Evolutionary conservation across 1,284 basidiomycete species (phyloP), one percentile per base, ranked within the genome.

Genomic region (Dichomitus squalens): DNA sequence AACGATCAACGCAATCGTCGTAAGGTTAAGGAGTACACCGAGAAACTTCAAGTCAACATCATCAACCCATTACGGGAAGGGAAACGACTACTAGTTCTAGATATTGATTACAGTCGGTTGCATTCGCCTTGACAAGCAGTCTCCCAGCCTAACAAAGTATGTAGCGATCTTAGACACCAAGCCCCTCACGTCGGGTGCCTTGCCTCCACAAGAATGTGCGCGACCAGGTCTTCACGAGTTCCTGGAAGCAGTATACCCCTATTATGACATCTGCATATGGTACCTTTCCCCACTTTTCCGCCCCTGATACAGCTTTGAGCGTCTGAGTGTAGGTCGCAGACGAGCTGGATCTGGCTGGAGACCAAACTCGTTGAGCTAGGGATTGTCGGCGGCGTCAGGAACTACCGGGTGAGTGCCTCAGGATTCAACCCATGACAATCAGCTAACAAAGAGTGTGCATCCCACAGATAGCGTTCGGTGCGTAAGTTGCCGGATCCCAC

Each of bases 311-410:
- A 9, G n/a, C 21, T 7, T 49, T 23, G 29, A 40, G 35, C 27
- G 55, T 47, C 34, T 36, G 56, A 33, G 29, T 29, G 12, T 47
- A 87, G 87, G 92, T 92, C 87, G 3, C 87, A 91, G 73, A 96
- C 93, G 0, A 88, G 85, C 60, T 95, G 93, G 93, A 80, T 93
- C 49, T 96, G 93, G 93, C 79, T 96, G 27, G 95, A 97, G 73
- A 86, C 87, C 31, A 97, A 96, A 74, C 80, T 97, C 4, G 85
- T 92, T 16, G 94, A 96, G 72, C 80, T 96, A 23, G 91, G 85
- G 23, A 92, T 96, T 86, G 75, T 96, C 18, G 92, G 92, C 0
- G 69, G 68, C 0, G 82, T 82, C 44, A 77, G 78, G 50, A 83
- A 81, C 64, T 95, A 95, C 72, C 83, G 92, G 77, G 88, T 89